phyloP scores from a whole-genome alignment of 495 filamentous ascomycete genomes.

The Lasiosphaeria ovina region DNA sequence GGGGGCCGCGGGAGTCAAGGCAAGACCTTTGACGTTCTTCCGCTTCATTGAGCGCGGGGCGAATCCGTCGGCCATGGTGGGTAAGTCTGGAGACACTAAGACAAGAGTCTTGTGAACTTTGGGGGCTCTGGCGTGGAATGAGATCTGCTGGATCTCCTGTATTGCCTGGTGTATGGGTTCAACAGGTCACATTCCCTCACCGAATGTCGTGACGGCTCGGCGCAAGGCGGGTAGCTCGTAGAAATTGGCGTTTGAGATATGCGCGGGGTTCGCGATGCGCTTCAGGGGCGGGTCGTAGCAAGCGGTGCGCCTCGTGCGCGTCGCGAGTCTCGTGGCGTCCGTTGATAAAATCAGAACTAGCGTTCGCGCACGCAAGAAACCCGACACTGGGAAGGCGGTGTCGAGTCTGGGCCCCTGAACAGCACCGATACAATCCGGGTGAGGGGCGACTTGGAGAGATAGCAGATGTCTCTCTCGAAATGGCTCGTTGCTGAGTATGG shows the following conservation, averaged over 20 bases:
- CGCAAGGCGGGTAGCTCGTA: neutral
- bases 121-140: neutral
- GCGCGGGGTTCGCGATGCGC: neutral
- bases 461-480: too few relatives aligned
- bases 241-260: neutral
- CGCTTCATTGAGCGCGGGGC: slow-evolving; percentile 90
- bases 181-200: slow-evolving; percentile 3
- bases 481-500: too few relatives aligned
- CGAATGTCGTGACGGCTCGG: neutral
- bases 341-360: neutral
- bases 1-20: slow-evolving; percentile 66
- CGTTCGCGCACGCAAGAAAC: neutral
- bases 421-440: neutral
- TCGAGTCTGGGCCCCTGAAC: neutral
- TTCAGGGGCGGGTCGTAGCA: neutral
- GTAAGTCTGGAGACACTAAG: slow-evolving; percentile 4
- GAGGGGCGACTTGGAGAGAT: neutral
- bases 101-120: neutral
- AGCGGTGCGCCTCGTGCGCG: neutral
- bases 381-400: neutral
- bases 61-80: slow-evolving; percentile 78
- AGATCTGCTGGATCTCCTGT: neutral
- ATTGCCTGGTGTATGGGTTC: neutral
- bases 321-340: neutral
- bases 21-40: slow-evolving; percentile 97